Conservation (phyloP, 1,284 basidiomycete species). For the Papiliotrema flavescens region DNA sequence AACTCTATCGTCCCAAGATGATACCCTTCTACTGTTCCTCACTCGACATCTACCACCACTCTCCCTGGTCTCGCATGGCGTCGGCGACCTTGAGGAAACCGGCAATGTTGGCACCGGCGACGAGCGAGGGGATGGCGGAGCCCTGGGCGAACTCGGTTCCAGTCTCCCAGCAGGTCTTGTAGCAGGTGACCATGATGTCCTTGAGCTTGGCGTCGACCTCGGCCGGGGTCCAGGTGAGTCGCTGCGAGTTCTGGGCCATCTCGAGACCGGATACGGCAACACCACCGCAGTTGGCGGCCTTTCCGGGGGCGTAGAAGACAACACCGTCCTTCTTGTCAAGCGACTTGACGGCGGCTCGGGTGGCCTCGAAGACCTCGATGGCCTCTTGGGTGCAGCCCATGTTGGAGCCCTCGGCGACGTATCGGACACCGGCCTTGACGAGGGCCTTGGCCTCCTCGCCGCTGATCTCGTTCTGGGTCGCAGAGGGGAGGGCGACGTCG, state of each 20-base stretch:
- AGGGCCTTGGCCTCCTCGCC: conserved; percentile 68
- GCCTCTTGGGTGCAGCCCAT: conserved; percentile 69
- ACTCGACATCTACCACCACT: conserved; percentile 58
- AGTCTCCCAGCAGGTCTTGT: conserved; percentile 59
- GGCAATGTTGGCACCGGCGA: conserved; percentile 71
- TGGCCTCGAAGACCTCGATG: conserved; percentile 67
- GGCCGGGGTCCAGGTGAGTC: conserved; percentile 57
- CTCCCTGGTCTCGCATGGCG: conserved; percentile 68
- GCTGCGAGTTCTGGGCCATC: conserved; percentile 74
- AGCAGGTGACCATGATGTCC: conserved; percentile 71
- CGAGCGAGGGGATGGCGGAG: conserved; percentile 59
- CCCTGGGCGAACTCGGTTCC: conserved; percentile 62
- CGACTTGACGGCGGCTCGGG: conserved; percentile 55
- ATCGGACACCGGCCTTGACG: conserved; percentile 64
- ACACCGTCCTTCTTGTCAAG: conserved; percentile 39
- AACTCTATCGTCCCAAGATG: not conserved
- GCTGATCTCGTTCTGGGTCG: conserved; percentile 72
- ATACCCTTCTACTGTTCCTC: not conserved
- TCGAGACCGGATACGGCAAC: conserved; percentile 62
- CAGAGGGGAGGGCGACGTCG: conserved; percentile 71
- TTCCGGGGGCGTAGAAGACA: conserved; percentile 70
- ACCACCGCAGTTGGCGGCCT: conserved; percentile 67
- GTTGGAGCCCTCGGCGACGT: conserved; percentile 76
- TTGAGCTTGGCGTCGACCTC: conserved; percentile 71
- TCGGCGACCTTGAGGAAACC: conserved; percentile 64